These are phyloP conservation scores for Quercus phellos DNA, from an alignment of 331 rosid species.

Conservation along the genomic window DNA sequence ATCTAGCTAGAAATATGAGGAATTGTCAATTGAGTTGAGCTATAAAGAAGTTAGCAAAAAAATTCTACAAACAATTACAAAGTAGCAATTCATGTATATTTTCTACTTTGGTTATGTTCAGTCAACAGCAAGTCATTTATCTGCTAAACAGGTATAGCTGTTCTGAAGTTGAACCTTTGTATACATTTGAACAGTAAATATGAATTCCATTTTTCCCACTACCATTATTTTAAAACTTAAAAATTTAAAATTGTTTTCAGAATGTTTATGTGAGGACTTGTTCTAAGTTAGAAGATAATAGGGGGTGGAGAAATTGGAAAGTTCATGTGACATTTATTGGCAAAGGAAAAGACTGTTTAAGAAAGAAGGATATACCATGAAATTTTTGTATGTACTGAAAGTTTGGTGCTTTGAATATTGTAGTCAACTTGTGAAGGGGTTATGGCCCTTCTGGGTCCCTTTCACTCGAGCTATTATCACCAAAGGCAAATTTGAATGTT, in stretches of 20 bases:
- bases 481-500: background rate
- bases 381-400: background rate
- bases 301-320: background rate
- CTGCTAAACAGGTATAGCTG: constrained; percentile 13
- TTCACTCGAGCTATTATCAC: background rate
- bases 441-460: constrained; percentile 14
- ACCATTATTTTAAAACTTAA: constrained; percentile 13
- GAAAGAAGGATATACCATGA: too few relatives aligned
- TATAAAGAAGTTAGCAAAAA: too few relatives aligned
- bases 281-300: background rate
- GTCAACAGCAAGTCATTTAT: background rate
- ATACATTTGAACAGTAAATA: background rate
- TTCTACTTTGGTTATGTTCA: background rate
- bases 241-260: constrained; percentile 16
- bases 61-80: background rate
- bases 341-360: background rate
- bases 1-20: too few relatives aligned
- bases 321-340: background rate
- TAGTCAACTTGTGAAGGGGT: constrained; percentile 17
- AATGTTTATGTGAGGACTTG: background rate
- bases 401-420: background rate
- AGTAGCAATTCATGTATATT: background rate
- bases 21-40: too few relatives aligned
- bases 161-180: background rate
- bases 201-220: background rate